These are phyloP conservation scores for Saccharomyces hybrid DNA, from an alignment of 1,139 yeast species.

Conservation along the genomic window DNA sequence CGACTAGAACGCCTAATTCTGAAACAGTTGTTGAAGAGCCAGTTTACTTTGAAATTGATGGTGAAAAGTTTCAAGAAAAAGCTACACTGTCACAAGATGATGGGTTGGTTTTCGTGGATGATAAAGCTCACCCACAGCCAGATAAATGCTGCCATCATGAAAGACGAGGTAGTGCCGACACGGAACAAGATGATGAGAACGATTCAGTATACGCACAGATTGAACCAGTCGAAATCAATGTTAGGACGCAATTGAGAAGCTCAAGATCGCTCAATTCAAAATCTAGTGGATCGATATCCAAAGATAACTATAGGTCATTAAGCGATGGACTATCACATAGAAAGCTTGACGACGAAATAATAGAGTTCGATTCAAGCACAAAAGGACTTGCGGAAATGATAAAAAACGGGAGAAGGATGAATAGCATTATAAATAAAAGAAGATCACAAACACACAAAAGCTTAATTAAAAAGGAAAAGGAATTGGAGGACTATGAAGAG, in stretches of 20 bases:
- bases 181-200: not conserved
- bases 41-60: constrained; percentile 19
- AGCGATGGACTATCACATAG: not conserved
- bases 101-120: constrained; percentile 12
- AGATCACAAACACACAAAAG: not conserved
- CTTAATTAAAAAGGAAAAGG: constrained; percentile 8
- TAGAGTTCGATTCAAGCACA: not conserved
- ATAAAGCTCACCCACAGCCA: not conserved
- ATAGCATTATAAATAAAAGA: not conserved
- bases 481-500: constrained; percentile 37
- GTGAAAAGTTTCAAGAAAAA: constrained; percentile 13
- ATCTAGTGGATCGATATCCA: not conserved
- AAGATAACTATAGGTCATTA: not conserved
- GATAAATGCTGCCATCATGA: not conserved
- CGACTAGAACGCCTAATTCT: not conserved
- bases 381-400: not conserved
- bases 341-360: not conserved
- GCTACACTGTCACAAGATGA: constrained; percentile 15
- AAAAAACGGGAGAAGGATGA: not conserved
- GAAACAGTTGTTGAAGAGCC: not conserved
- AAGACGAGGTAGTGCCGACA: not conserved
- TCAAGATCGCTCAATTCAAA: not conserved
- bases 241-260: constrained; percentile 5
- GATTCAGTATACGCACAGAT: constrained; percentile 2
- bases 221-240: constrained; percentile 11